Evolutionary conservation across 495 filamentous ascomycete species (phyloP), one percentile per base, ranked within the genome.

Genomic region (Penicillium cosmopolitanum): DNA sequence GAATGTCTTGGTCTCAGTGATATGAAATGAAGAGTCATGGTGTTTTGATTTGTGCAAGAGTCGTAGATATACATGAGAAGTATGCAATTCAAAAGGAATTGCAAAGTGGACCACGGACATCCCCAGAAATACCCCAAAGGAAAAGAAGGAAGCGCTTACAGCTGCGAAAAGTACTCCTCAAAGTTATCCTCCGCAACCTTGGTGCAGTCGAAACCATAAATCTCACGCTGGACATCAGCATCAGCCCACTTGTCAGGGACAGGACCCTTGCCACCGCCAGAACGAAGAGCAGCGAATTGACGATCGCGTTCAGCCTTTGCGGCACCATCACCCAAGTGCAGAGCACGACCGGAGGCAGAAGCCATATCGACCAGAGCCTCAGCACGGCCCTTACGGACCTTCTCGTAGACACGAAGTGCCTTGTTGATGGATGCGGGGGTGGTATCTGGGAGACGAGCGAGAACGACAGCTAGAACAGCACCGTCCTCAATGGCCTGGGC

Each of bases 401-500:
- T 79, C 77, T 93, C 88, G 68, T 92, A 95, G 18, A 90, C 81
- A 53, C 80, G 78, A 48, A 95, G 79, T 9, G 85, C 83, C 64
- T 84, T 84, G 65, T 85, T 80, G 51, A 95, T 79, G 6, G 80
- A 77, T 36, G 81, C 80, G 1, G 85, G 76, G 5, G 74, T 75
- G 5, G 77, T 71, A 53, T 80, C 77, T 3, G 85, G 84, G 5
- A 89, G 73, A 46, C 73, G 68, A 47, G 80, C 73, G 9, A 94
- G 82, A 34, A 84, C 83, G 35, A 86, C 84, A n/a, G 83, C 87
- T 9, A 93, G 70, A 21, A 90, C 89, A 21, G 85, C 88, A 15
- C 84, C 88, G 66, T 93, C 89, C 75, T 95, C 91, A 54, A 93
- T 89, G 28, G 89, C 89, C 79, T 92, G 89, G n/a, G 89, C 90